These are phyloP conservation scores for Nicotiana tomentosiformis DNA, from an alignment of 257 asterid species.

Conservation along the genomic window DNA sequence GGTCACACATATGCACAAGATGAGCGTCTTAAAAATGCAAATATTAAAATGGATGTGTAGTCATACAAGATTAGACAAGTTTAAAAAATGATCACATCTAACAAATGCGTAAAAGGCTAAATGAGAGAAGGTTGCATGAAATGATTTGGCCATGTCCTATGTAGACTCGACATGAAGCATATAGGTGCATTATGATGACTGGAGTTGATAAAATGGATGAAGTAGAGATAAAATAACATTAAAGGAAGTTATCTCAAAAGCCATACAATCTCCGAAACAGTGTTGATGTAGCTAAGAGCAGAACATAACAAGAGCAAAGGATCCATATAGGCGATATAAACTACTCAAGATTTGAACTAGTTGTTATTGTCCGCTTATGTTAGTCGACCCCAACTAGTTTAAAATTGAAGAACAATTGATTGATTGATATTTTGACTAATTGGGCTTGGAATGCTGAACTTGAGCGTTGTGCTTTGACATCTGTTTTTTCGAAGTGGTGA, in stretches of 20 bases:
- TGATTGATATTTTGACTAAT: background rate
- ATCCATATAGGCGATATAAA: background rate
- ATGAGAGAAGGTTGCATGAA: background rate
- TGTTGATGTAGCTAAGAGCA: background rate
- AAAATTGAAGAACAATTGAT: background rate
- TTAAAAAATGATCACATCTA: background rate
- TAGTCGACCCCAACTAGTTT: background rate
- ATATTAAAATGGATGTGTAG: background rate
- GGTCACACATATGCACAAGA: background rate
- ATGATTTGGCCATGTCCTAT: background rate
- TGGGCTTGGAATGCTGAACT: background rate
- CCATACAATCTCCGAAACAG: background rate
- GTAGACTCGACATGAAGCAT: background rate
- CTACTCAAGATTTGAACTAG: background rate
- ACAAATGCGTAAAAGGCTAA: background rate
- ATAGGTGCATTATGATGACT: background rate
- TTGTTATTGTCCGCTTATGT: background rate
- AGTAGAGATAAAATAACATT: background rate
- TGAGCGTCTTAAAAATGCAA: background rate
- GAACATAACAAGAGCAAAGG: background rate
- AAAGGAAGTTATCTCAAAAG: background rate
- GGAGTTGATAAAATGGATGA: background rate
- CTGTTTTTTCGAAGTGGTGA: background rate
- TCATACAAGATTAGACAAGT: background rate
- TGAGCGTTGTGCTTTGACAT: background rate